Percentiles rank a stretch among this genome's conserved stretches.
Conservation (phyloP, 768 basidiomycete genomes). For the Suillus subluteus region DNA sequence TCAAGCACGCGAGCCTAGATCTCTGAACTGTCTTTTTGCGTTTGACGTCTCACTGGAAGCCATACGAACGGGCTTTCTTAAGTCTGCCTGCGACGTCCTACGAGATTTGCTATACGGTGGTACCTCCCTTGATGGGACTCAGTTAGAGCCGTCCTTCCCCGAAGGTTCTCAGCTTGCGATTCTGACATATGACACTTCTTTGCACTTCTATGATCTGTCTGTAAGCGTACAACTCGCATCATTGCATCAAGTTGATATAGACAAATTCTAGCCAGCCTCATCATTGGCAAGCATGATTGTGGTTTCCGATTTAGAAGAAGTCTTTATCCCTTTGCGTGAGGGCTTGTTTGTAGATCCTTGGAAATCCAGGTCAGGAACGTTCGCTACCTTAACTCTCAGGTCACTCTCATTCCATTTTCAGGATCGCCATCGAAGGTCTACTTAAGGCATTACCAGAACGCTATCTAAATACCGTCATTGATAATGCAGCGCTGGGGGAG, state of each 20-base stretch:
- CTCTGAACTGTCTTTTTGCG: constrained; percentile 82
- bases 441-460: constrained; percentile 67
- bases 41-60: constrained; percentile 82
- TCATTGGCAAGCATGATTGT: constrained; percentile 70
- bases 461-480: constrained; percentile 50
- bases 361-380: constrained; percentile 62
- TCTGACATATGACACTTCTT: constrained; percentile 74
- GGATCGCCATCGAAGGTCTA: constrained; percentile 65
- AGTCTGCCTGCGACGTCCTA: constrained; percentile 65
- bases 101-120: constrained; percentile 67
- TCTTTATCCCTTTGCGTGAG: constrained; percentile 76
- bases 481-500: constrained; percentile 74
- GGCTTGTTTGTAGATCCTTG: constrained; percentile 79
- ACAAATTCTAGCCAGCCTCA: constrained; percentile 41
- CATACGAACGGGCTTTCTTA: constrained; percentile 69
- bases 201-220: constrained; percentile 90
- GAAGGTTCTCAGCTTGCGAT: constrained; percentile 66
- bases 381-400: neutral
- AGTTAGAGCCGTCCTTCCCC: constrained; percentile 55
- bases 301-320: constrained; percentile 89
- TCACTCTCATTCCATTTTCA: constrained; percentile 31
- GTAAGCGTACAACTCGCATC: constrained; percentile 49
- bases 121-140: constrained; percentile 42
- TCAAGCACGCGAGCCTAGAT: constrained; percentile 55
- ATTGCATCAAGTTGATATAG: constrained; percentile 17